phyloP scores from a whole-genome alignment of 148 eudicot genomes.

The Cornus kousa region DNA sequence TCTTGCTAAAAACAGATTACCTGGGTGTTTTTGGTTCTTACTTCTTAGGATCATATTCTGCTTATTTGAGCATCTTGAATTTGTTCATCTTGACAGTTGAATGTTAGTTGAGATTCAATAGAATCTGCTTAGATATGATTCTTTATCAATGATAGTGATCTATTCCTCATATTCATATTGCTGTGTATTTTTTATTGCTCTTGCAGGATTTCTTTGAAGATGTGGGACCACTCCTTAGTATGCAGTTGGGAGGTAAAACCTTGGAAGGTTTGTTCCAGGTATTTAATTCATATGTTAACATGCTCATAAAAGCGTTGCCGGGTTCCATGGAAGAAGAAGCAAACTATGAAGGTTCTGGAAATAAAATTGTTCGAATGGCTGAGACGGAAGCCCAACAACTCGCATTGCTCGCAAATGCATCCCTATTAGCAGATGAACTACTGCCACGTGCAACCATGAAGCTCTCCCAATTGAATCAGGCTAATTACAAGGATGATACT shows the following conservation, averaged over 20 bases:
- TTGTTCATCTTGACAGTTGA: neutral
- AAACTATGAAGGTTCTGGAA: slow-evolving; percentile 65
- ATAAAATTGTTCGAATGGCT: slow-evolving; percentile 85
- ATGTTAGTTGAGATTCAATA: neutral
- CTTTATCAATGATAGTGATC: neutral
- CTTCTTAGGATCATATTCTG: neutral
- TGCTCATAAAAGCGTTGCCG: slow-evolving; percentile 95
- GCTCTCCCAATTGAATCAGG: slow-evolving; percentile 55
- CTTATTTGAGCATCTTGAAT: neutral
- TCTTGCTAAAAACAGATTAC: neutral
- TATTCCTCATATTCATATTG: neutral
- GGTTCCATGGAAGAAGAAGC: slow-evolving; percentile 86
- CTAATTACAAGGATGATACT: slow-evolving; percentile 61
- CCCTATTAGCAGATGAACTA: slow-evolving; percentile 82
- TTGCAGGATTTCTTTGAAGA: slow-evolving; percentile 90
- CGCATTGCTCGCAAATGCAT: slow-evolving; percentile 97
- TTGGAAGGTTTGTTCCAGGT: slow-evolving; percentile 91
- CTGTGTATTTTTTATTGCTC: neutral
- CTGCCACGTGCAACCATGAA: slow-evolving; percentile 95
- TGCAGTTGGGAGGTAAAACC: slow-evolving; percentile 90
- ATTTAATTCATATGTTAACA: slow-evolving; percentile 65
- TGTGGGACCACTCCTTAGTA: slow-evolving; percentile 83
- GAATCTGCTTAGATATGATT: neutral
- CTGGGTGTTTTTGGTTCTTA: neutral
- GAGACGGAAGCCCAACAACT: slow-evolving; percentile 91